Conservation (phyloP, 345 rosid species). For the Gynandropsis gynandra region DNA sequence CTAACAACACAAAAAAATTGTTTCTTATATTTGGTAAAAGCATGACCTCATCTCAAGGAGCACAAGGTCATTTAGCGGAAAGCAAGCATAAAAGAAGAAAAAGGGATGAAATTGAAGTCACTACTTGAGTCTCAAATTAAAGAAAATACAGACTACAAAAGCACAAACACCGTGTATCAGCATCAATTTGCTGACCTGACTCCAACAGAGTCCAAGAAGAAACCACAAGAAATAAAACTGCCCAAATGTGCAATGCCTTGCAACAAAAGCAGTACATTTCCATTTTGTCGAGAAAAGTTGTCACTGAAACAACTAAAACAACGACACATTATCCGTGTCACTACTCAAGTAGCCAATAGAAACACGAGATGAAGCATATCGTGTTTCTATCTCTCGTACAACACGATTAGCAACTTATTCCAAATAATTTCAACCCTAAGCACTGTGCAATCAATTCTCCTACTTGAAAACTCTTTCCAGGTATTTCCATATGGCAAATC, state of each 20-base stretch:
- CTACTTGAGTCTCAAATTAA: background rate
- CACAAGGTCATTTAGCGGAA: background rate
- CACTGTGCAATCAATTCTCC: background rate
- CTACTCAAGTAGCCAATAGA: background rate
- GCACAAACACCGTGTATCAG: background rate
- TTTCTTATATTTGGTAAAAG: background rate
- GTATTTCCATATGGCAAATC: no score
- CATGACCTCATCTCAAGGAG: background rate
- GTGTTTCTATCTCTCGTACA: background rate
- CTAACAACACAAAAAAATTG: no score
- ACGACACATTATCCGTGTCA: no score
- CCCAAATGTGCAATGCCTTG: no score
- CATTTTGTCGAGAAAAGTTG: no score
- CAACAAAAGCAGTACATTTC: no score
- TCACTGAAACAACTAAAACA: no score
- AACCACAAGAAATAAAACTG: no score
- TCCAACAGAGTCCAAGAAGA: background rate
- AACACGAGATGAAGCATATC: background rate
- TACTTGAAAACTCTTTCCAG: no score
- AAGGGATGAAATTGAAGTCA: background rate
- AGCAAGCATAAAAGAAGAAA: no score
- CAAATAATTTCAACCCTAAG: background rate
- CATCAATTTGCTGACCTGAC: background rate
- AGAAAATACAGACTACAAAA: background rate
- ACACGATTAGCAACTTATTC: background rate